phyloP scores from a whole-genome alignment of 2,329 filamentous ascomycete genomes.

The Botrytis paeoniae region DNA sequence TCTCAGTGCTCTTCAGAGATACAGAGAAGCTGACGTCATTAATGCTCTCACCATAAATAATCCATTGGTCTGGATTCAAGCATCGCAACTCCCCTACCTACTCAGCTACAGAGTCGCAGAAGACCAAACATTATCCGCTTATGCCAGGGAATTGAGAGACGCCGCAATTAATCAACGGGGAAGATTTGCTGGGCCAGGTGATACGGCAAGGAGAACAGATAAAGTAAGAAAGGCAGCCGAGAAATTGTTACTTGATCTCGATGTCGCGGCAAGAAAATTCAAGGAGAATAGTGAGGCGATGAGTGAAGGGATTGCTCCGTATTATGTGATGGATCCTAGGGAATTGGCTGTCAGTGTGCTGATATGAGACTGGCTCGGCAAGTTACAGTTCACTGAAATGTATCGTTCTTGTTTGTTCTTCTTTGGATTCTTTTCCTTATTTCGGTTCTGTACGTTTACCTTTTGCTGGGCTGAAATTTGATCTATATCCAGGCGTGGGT shows the following conservation, averaged over 20 bases:
- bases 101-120: constrained; percentile 44
- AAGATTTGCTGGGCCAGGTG: constrained; percentile 2
- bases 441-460: neutral
- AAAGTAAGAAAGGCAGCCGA: constrained; percentile 3
- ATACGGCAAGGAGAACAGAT: neutral
- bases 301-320: constrained; percentile 4
- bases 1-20: constrained; percentile 14
- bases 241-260: constrained; percentile 11
- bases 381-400: neutral
- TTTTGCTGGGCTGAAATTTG: neutral
- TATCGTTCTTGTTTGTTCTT: neutral
- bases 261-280: neutral
- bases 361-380: neutral
- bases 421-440: neutral
- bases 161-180: neutral
- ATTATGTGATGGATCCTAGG: constrained; percentile 11
- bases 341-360: constrained; percentile 6
- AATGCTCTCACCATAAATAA: constrained; percentile 43
- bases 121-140: constrained; percentile 40
- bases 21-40: constrained; percentile 18
- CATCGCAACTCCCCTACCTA: constrained; percentile 46
- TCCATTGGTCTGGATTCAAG: constrained; percentile 46
- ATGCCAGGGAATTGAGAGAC: constrained; percentile 9
- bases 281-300: constrained; percentile 12
- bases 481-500: neutral